A percentile compares a stretch with the other conserved stretches of the same genome.
These are phyloP conservation scores for Mrakia gelida DNA, from an alignment of 768 basidiomycete species.

Conservation along the genomic window DNA sequence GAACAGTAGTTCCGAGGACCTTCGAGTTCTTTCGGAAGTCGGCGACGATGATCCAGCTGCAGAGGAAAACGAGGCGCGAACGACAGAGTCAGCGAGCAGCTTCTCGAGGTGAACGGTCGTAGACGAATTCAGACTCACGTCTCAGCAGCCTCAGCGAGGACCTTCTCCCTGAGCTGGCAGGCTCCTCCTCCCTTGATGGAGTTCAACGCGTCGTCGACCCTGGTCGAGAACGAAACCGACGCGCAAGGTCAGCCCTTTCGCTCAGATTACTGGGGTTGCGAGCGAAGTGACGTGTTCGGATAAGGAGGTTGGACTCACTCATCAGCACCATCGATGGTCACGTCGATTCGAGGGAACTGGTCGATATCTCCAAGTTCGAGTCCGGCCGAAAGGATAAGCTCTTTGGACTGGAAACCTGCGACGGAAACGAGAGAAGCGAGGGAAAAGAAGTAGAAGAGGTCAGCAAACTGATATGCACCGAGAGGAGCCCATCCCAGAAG, in stretches of 20 bases:
- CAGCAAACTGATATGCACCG: neutral
- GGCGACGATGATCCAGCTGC: conserved; percentile 81
- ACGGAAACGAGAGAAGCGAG: neutral
- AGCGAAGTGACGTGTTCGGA: neutral
- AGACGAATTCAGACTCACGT: conserved; percentile 53
- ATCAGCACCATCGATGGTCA: conserved; percentile 97
- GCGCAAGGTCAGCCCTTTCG: no score
- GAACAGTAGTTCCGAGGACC: conserved; percentile 72
- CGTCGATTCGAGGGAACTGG: conserved; percentile 81
- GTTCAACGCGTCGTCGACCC: conserved; percentile 80
- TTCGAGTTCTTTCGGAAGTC: conserved; percentile 92
- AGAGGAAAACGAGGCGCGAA: conserved; percentile 19
- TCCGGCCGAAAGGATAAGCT: conserved; percentile 77
- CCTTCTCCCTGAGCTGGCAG: conserved; percentile 94
- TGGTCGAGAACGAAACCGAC: conserved; percentile 40
- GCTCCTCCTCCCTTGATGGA: conserved; percentile 71
- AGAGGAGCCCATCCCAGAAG: no score
- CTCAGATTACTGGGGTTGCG: no score
- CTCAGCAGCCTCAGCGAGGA: conserved; percentile 89
- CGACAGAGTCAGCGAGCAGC: neutral
- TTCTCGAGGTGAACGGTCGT: conserved; percentile 32
- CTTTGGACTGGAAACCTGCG: conserved; percentile 86
- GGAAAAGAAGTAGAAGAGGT: neutral
- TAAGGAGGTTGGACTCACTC: conserved; percentile 57
- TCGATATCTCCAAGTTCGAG: conserved; percentile 82